Conservation (phyloP, 305 asterid species). For the Fraxinus sp. region DNA sequence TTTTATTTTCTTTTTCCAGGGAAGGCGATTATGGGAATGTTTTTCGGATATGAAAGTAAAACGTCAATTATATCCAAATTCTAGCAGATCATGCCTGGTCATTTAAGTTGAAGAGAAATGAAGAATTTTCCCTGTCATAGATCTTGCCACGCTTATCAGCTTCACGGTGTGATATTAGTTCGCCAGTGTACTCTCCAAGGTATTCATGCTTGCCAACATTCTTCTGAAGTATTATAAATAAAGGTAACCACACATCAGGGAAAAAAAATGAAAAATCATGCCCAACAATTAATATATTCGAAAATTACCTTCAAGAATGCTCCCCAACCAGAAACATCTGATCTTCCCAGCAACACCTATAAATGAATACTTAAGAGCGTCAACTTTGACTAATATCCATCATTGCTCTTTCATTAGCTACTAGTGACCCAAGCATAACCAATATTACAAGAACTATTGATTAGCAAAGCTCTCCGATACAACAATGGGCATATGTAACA, state of each 20-base stretch:
- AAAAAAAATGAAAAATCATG: background rate
- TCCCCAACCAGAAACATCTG: conserved; percentile 97
- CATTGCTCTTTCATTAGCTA: conserved; percentile 4
- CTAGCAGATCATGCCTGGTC: conserved; percentile 61
- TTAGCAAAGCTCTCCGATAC: background rate
- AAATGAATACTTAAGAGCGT: conserved; percentile 17
- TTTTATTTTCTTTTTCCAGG: background rate
- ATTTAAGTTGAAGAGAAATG: conserved; percentile 86
- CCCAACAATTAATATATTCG: conserved; percentile 11
- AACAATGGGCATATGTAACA: background rate
- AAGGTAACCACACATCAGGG: conserved; percentile 23
- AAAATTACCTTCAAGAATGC: conserved; percentile 91
- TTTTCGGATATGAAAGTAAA: background rate
- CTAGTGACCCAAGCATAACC: background rate
- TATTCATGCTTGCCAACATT: conserved; percentile 65
- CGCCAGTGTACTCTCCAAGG: conserved; percentile 98
- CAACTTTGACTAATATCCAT: conserved; percentile 14
- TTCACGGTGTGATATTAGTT: conserved; percentile 90
- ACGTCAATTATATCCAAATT: background rate
- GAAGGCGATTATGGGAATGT: background rate
- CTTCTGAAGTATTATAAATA: conserved; percentile 3
- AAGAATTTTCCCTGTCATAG: conserved; percentile 86
- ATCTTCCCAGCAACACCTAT: conserved; percentile 87
- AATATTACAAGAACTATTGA: conserved; percentile 8
- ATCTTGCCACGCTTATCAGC: conserved; percentile 99